Conservation (phyloP, 169 alveolate genomes). For the Cryptosporidium tyzzeri region DNA sequence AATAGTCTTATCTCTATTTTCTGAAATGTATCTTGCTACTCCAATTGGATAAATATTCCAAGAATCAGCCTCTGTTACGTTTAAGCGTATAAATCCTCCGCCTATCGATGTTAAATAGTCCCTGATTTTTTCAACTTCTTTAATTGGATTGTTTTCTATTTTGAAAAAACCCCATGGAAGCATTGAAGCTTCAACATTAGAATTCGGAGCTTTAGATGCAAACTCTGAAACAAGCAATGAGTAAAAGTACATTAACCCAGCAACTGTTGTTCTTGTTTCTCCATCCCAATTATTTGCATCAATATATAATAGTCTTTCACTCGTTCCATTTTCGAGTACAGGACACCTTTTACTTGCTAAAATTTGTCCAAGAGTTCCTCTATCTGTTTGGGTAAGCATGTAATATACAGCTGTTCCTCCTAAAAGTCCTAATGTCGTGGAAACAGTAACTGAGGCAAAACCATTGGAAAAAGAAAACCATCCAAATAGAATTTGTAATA, state of each 20-base stretch:
- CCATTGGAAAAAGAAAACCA: constrained; percentile 16
- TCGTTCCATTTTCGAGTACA: constrained; percentile 55
- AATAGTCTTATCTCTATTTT: constrained; percentile 52
- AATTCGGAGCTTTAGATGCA: background rate
- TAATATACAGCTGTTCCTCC: constrained; percentile 72
- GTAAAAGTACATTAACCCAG: constrained; percentile 54
- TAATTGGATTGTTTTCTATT: constrained; percentile 38
- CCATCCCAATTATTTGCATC: constrained; percentile 72
- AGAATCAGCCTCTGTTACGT: constrained; percentile 31
- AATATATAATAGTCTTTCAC: constrained; percentile 23
- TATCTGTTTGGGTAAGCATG: constrained; percentile 60
- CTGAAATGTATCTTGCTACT: constrained; percentile 16
- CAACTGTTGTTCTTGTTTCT: constrained; percentile 42
- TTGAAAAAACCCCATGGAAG: constrained; percentile 24
- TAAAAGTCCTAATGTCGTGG: constrained; percentile 25
- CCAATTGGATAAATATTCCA: constrained; percentile 73
- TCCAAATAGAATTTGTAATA: background rate
- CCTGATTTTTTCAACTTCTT: constrained; percentile 22
- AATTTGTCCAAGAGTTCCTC: constrained; percentile 70
- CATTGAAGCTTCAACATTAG: background rate
- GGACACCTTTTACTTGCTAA: constrained; percentile 70
- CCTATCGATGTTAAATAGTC: constrained; percentile 27
- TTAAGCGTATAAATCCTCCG: constrained; percentile 44
- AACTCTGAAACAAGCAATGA: constrained; percentile 16
- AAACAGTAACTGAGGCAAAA: constrained; percentile 43